Evolutionary conservation across 306 rosid genomes (phyloP), one percentile per base, ranked within the genome.

Genomic region (Prunus mume): DNA sequence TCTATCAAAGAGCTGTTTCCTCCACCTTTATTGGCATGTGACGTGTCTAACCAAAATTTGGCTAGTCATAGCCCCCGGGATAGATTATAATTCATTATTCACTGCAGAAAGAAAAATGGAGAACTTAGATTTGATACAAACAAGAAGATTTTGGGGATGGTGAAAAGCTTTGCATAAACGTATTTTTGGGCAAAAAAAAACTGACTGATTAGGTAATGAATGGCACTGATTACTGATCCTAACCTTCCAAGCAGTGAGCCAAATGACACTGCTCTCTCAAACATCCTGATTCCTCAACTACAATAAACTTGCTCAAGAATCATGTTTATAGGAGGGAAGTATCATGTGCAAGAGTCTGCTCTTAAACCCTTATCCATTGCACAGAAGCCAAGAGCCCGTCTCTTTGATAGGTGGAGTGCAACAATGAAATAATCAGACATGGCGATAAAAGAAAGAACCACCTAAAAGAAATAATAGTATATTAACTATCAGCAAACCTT

Each of bases 1-100:
- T 22, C 70, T 72, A 46, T 54, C 52, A 71, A 41, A 45, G 51
- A 58, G 38, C 54, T 46, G 58, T 50, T 70, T 70, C 65, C 57
- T 45, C 61, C 66, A 50, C 38, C 60, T 54, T 65, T 56, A 8
- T 43, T 27, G 47, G 61, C 76, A 20, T 32, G 75, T 72, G 34
- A 72, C 13, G 76, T 56, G 66, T 72, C 76, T 55, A 2, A 2
- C 14, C 19, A 71, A 32, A 32, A 30, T 54, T 12, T 52, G 30
- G 25, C 27, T 54, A 54, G 2, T 70, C n/a, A 52, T 17, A 46
- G 60, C 14, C 15, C 69, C 14, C 28, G 13, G 71, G 32, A 46
- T 68, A 12, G 9, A 24, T 30, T 69, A 3, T 47, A 34, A 47
- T 51, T 50, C 62, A 6, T 30, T 27, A 12, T 30, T 27, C 56